Evolutionary conservation across 805 yeast species (phyloP), one percentile per base, ranked within the genome.

Genomic region (Nakazawaea siamensis): DNA sequence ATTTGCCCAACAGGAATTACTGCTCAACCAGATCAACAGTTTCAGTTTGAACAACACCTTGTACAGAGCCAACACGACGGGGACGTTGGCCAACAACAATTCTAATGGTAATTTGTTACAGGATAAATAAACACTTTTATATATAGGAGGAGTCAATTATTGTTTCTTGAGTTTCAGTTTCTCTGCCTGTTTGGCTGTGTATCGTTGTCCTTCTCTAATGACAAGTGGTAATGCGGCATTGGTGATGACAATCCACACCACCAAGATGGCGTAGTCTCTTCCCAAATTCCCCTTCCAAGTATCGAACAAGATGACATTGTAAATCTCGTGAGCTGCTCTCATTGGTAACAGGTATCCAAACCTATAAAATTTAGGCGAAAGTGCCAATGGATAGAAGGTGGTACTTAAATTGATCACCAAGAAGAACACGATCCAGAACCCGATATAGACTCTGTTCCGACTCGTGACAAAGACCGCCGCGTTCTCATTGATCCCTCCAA

Each of bases 281-380:
- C 84, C 84, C 51, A 80, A 42, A 15, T 64, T 50, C 3, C 76
- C 74, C 47, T 70, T 76, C 50, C 68, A 68, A 3, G 78, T 55
- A 46, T 73, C 55, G 46, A 76, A 67, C 38, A 80, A 63, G 2
- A 79, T 58, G 2, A 76, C 80, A 47, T 70, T 70, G 40, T 64
- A 66, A 21, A 73, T 63, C 40, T 73, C 81, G 33, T 64, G 64
- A 0, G 80, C 73, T 41, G 76, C 74, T 46, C 73, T 73, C 28
- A 78, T 62, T 1, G 88, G 88, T 58, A 74, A 60, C 17, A 70
- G 77, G 46, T 75, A 77, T n/a, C 85, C 84, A 50, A 70, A 76
- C 31, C 76, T 56, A 52, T 66, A 80, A 43, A 79, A 73, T 13
- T 51, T 42, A 5, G 75, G 73, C 14, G 63, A 55, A 34, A 80